Base-by-base conservation (phyloP, 208 protist species). In the Crithidia expoeki region DNA sequence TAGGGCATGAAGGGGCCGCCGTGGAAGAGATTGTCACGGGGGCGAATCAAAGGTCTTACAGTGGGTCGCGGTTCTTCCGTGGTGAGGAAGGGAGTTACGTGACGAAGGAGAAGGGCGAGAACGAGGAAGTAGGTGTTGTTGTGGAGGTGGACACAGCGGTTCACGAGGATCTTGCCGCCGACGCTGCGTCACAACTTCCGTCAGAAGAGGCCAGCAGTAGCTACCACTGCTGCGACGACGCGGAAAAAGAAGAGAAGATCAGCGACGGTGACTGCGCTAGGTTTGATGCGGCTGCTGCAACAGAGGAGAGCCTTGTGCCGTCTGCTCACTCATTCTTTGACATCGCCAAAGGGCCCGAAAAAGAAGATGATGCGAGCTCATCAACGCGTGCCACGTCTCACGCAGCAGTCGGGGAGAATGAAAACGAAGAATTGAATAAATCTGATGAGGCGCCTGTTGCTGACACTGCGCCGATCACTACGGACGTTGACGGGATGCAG, bases 301-400 rank as follows among this genome's bases (percentile, higher is more conserved):
- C n/a, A n/a, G n/a, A n/a, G 55, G 34, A 46, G n/a, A 60, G 55
- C 21, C 55, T 60, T 11, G 55, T 46, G 17, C 34, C 55, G 9
- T 60, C 55, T 30, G 55, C 55, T 21, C 55, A 60, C 34, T 60
- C 55, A 32, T n/a, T 60, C 55, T 60, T 60, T 17, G 55, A 60
- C 16, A 28, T 17, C 16, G 21, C 46, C 46, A 21, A 10, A 50
- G 46, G n/a, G n/a, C n/a, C n/a, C n/a, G n/a, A n/a, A n/a, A n/a
- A n/a, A n/a, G n/a, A n/a, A n/a, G n/a, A n/a, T n/a, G n/a, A n/a
- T n/a, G n/a, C n/a, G n/a, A 44, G 38, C 38, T 44, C 46, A 21
- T 50, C 46, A 21, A 21, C 46, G 14, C 46, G 19, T 21, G 14
- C 11, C 4, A 4, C 25, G 52, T 5, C 30, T 40, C 32, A 10